Evolutionary conservation across 805 yeast species (phyloP), one percentile per base, ranked within the genome.

Genomic region (Pichia phayaonensis): DNA sequence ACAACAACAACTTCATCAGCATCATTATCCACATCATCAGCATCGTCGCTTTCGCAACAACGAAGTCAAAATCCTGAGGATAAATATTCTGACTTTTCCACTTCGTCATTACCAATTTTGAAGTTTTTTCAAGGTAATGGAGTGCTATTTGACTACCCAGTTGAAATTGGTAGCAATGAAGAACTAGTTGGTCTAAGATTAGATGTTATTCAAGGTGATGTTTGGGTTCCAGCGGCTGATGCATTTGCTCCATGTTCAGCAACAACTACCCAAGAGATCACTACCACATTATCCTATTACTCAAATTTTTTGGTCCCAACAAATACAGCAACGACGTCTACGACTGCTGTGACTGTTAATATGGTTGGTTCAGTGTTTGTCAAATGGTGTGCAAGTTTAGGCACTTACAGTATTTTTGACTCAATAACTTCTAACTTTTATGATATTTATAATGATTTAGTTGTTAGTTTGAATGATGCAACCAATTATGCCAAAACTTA

Each of bases 161-260:
- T 65, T 1, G 29, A 54, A 10, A 52, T 68, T 0, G 71, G 71
- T 2, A 41, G 43, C 3, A 61, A 64, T 0, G 47, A 50, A 8
- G 66, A 65, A 52, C 43, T 55, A 2, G 13, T 63, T 27, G 50
- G 34, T 8, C 44, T 68, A 12, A 54, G 72, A 24, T 40, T 68
- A 13, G 72, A 68, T 50, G 48, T 67, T 2, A 47, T 53, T n/a
- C 60, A 62, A 34, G 65, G 60, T 8, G 54, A 54, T 20, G 26
- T 63, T 1, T 68, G 70, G 70, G 54, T 66, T 2, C 67, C 65
- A 34, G 66, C 59, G 21, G 45, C 53, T 7, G 48, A 49, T 21
- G 54, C 51, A 4, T 66, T 60, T 44, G 41, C 58, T 7, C 27
- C 41, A 2, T 67, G 72, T 59, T 3, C 46, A 2, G 34, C 42